A percentile compares a stretch with the other conserved stretches of the same genome.
phyloP scores from a whole-genome alignment of 129 eudicot genomes.

The Erigeron canadensis region DNA sequence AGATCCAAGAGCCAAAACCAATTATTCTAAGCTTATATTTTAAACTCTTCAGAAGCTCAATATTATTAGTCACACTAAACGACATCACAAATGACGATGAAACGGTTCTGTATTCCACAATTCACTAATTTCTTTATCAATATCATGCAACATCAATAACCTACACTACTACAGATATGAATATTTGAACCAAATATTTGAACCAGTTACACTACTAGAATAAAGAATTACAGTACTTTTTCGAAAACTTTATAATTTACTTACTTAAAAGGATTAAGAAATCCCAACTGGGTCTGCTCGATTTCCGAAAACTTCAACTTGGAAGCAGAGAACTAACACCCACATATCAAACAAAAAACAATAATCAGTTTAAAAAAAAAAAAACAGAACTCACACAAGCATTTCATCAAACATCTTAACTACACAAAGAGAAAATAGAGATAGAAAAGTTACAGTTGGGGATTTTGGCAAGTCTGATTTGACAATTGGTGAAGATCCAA shows the following conservation, averaged over 20 bases:
- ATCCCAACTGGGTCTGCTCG: conserved; percentile 51
- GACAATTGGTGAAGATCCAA: conserved; percentile 41
- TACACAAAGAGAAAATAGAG: conserved; percentile 10
- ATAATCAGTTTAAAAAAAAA: conserved; percentile 13
- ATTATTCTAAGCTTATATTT: neutral
- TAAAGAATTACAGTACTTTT: neutral
- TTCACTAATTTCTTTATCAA: neutral
- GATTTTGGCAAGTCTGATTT: conserved; percentile 34
- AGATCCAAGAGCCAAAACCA: neutral
- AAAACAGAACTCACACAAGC: neutral
- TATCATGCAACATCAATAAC: neutral
- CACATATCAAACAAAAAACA: conserved; percentile 17
- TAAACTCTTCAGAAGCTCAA: neutral
- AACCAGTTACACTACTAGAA: neutral
- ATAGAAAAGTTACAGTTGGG: conserved; percentile 38
- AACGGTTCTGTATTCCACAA: neutral
- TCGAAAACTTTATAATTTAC: conserved; percentile 23
- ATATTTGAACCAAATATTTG: neutral
- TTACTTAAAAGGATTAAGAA: conserved; percentile 45
- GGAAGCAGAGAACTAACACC: conserved; percentile 57
- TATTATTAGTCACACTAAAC: neutral
- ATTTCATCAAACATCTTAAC: conserved; percentile 29
- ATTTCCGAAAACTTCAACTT: conserved; percentile 48
- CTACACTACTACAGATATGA: neutral
- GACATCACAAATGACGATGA: too few relatives aligned